These are phyloP conservation scores for Fusarium chaquense DNA, from an alignment of 2,329 filamentous ascomycete genomes.

Conservation along the genomic window DNA sequence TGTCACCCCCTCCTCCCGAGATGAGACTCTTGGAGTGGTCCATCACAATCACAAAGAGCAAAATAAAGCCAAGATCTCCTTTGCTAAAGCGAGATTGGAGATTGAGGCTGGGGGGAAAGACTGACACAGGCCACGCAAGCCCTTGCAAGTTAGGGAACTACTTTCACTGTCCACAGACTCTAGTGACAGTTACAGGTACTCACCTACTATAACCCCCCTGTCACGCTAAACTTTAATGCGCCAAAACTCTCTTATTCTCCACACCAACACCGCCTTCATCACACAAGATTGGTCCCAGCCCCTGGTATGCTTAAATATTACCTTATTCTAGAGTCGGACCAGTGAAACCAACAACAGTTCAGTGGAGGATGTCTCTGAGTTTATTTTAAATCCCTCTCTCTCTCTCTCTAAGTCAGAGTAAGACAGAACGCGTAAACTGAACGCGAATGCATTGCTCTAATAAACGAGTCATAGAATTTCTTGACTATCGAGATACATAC, in stretches of 20 bases:
- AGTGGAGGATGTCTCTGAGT: conserved; percentile 4
- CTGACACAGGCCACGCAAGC: conserved; percentile 34
- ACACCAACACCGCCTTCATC: background rate
- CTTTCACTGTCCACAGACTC: no score
- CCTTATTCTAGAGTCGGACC: conserved; percentile 41
- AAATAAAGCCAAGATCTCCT: conserved; percentile 27
- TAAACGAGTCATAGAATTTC: background rate
- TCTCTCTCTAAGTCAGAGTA: background rate
- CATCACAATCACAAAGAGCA: conserved; percentile 18
- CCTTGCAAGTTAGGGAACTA: background rate
- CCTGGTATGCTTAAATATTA: conserved; percentile 49
- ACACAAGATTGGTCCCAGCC: conserved; percentile 24
- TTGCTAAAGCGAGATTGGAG: conserved; percentile 10
- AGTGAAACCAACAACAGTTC: conserved; percentile 31
- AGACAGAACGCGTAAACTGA: background rate
- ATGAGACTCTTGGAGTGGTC: conserved; percentile 15
- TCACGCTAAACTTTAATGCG: conserved; percentile 45
- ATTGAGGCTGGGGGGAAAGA: conserved; percentile 4
- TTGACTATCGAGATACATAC: background rate
- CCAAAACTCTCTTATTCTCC: conserved; percentile 25
- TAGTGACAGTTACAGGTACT: background rate
- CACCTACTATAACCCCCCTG: background rate
- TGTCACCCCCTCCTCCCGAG: background rate
- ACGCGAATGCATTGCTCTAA: background rate
- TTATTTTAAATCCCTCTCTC: background rate